Evolutionary conservation across 2,329 filamentous ascomycete species (phyloP), one percentile per base, ranked within the genome.

Genomic region (Exophiala aquamarina): DNA sequence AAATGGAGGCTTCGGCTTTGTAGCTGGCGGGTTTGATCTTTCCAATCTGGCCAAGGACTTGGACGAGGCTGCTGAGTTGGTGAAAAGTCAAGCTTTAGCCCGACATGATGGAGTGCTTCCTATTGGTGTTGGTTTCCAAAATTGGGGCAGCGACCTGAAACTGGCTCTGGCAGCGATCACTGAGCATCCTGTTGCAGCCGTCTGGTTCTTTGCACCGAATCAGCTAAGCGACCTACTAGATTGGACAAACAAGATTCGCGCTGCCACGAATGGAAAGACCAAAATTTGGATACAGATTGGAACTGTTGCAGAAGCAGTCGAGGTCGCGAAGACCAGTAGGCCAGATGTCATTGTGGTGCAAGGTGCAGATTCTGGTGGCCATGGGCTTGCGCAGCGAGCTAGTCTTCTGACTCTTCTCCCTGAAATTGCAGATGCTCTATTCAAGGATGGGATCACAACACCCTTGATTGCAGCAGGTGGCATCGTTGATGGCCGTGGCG

Each of bases 221-320:
- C 47, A 58, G n/a, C 55, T 59, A 6, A 51, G 55, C 8, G 70
- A 72, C 26, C 61, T 65, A 14, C 47, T 64, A 19, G 44, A 64
- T 8, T 81, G 77, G 77, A 69, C 73, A 0, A 54, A 58, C 6
- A 57, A 59, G 19, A 66, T 81, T 29, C 70, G 76, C 1, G 49
- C 61, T 2, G 68, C 59, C 0, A 70, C 63, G 9, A 62, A 63
- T 15, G 55, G 55, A 1, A 60, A 59, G 20, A 78, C 70, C 1
- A 69, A 74, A 53, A 66, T 79, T 19, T 80, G 76, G 77, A 63
- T 77, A 4, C 77, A 81, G 51, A 63, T 79, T 4, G 76, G 77
- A 9, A 72, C 70, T 2, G 60, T 79, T 2, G 47, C 56, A 8
- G 76, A 78, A 49, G 76, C 75, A 2, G 53, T 73, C 1, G 65